Conservation (phyloP, 768 basidiomycete genomes). For the Calocera viscosa region DNA sequence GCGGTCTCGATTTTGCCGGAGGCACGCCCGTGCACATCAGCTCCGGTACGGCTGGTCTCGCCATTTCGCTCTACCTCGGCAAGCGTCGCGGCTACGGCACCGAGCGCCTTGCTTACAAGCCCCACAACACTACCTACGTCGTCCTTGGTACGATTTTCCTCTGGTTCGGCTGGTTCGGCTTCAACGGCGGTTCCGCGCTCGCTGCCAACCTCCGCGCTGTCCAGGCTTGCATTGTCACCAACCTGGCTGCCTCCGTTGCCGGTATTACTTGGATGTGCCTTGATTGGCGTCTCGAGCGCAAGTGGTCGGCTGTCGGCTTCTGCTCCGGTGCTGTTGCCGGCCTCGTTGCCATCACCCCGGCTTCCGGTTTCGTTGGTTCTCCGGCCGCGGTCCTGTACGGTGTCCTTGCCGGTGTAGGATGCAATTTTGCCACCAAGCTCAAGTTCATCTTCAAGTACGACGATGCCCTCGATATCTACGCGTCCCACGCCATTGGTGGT, state of each 20-base stretch:
- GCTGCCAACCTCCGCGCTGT: constrained; percentile 78
- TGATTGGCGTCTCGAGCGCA: constrained; percentile 86
- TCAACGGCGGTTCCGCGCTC: constrained; percentile 87
- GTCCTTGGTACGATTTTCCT: constrained; percentile 87
- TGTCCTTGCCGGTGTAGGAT: constrained; percentile 64
- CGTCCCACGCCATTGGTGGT: constrained; percentile 68
- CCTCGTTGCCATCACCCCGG: constrained; percentile 82
- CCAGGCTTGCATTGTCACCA: constrained; percentile 85
- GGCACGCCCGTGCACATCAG: constrained; percentile 96
- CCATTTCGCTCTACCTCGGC: constrained; percentile 69
- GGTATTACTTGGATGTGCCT: constrained; percentile 75
- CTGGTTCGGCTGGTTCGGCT: constrained; percentile 56
- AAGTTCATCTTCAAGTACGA: constrained; percentile 71
- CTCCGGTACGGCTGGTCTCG: constrained; percentile 82
- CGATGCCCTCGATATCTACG: constrained; percentile 83
- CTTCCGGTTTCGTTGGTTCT: constrained; percentile 64
- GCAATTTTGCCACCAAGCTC: constrained; percentile 93
- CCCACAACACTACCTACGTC: constrained; percentile 87
- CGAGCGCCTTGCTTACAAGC: constrained; percentile 79
- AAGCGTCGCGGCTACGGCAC: constrained; percentile 87
- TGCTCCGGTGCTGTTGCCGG: constrained; percentile 90
- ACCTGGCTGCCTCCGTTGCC: constrained; percentile 78
- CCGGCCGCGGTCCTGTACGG: constrained; percentile 76
- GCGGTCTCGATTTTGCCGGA: constrained; percentile 85
- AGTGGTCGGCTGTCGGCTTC: constrained; percentile 89